These are phyloP conservation scores for Phaeophleospora eucalypticola DNA, from an alignment of 2,329 filamentous ascomycete genomes.

Conservation along the genomic window DNA sequence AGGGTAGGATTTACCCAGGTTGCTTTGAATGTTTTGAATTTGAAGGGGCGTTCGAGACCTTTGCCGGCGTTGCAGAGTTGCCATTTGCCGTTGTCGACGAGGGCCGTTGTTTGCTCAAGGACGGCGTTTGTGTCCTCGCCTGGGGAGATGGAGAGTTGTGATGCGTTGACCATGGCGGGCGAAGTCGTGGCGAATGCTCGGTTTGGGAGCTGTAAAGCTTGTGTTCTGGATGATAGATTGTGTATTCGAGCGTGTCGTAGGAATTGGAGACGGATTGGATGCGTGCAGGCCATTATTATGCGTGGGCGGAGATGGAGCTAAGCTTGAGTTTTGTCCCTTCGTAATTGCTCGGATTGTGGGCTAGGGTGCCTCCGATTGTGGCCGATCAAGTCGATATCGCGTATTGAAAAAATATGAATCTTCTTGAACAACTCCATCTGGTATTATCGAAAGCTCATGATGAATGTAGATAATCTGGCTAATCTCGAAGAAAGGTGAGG, in stretches of 20 bases:
- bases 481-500: too few relatives aligned
- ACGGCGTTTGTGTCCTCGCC: conserved; percentile 20
- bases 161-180: conserved; percentile 12
- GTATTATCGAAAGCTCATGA: too few relatives aligned
- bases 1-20: conserved; percentile 33
- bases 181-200: conserved; percentile 7
- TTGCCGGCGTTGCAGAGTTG: conserved; percentile 29
- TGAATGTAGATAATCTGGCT: too few relatives aligned
- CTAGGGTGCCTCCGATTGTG: too few relatives aligned
- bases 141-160: conserved; percentile 20
- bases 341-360: too few relatives aligned
- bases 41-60: conserved; percentile 34
- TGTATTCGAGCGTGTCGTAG: not conserved
- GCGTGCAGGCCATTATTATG: not conserved
- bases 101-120: conserved; percentile 18
- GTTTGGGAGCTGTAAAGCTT: not conserved
- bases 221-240: not conserved
- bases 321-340: not conserved
- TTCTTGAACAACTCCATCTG: too few relatives aligned
- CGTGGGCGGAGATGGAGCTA: not conserved
- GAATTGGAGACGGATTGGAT: not conserved
- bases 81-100: conserved; percentile 32
- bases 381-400: too few relatives aligned
- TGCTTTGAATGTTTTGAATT: conserved; percentile 37
- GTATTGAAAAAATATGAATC: too few relatives aligned